A percentile compares a stretch with the other conserved stretches of the same genome.
Conservation (phyloP, 805 yeast species). For the Saturnispora kantuleensis region DNA sequence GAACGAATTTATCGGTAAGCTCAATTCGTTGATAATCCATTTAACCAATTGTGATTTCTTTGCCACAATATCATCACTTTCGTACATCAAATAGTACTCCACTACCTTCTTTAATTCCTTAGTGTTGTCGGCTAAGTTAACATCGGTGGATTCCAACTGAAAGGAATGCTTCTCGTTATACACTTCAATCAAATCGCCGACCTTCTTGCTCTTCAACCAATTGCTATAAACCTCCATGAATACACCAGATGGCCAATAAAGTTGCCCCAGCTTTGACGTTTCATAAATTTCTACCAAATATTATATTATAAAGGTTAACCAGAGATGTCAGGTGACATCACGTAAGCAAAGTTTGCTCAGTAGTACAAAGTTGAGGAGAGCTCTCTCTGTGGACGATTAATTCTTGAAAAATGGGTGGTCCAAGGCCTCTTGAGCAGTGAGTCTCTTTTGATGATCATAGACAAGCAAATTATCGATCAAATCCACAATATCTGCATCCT, state of each 20-base stretch:
- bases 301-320: neutral
- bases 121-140: too few species aligned
- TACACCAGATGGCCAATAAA: too few species aligned
- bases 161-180: too few species aligned
- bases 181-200: too few species aligned
- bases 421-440: conserved; percentile 86
- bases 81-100: neutral
- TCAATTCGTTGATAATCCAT: neutral
- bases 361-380: neutral
- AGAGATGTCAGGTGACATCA: neutral
- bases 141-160: too few species aligned
- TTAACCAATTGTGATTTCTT: neutral
- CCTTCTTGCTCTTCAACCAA: too few species aligned
- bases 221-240: too few species aligned
- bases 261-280: too few species aligned
- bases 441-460: conserved; percentile 80
- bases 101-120: neutral
- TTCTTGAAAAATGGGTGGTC: conserved; percentile 37
- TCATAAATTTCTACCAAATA: too few species aligned
- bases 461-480: conserved; percentile 63
- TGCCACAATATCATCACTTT: neutral
- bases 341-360: neutral
- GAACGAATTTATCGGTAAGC: neutral
- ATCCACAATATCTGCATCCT: conserved; percentile 50
- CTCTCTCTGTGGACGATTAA: neutral